A percentile compares a stretch with the other conserved stretches of the same genome.
Evolutionary conservation across 2,329 filamentous ascomycete genomes (phyloP).

Genomic region (Emergomyces africanus): DNA sequence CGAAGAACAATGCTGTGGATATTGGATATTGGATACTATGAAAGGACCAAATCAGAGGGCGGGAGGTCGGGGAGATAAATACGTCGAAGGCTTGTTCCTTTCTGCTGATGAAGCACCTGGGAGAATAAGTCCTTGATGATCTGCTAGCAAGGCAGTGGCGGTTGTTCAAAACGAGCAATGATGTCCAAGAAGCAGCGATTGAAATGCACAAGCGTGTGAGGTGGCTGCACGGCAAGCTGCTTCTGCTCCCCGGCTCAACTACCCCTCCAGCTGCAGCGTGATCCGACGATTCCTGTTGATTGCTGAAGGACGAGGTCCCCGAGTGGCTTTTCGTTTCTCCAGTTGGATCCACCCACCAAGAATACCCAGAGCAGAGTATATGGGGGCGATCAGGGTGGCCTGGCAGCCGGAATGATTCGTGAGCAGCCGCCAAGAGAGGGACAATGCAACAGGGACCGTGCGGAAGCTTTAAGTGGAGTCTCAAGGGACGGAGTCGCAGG

Average conservation of each 20-base stretch:
- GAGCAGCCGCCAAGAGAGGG: background rate
- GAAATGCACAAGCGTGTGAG: background rate
- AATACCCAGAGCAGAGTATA: background rate
- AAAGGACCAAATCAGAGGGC: background rate
- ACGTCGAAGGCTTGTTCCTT: background rate
- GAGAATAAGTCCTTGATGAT: background rate
- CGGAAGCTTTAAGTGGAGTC: background rate
- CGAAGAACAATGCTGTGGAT: background rate
- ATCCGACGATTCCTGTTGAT: background rate
- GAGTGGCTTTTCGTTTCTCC: background rate
- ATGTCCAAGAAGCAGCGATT: background rate
- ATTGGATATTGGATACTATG: too few relatives aligned
- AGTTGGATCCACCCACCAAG: background rate
- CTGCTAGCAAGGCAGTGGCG: background rate
- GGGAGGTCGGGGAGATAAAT: background rate
- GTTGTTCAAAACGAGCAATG: background rate
- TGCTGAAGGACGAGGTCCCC: background rate
- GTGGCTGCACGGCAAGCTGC: background rate
- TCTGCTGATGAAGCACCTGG: background rate
- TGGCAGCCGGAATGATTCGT: background rate
- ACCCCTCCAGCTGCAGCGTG: constrained; percentile 1
- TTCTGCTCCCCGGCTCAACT: background rate
- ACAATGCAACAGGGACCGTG: background rate
- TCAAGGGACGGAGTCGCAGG: background rate
- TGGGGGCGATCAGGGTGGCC: background rate